These are phyloP conservation scores for Colletotrichum paranaense DNA, from an alignment of 2,329 filamentous ascomycete species.

Conservation along the genomic window DNA sequence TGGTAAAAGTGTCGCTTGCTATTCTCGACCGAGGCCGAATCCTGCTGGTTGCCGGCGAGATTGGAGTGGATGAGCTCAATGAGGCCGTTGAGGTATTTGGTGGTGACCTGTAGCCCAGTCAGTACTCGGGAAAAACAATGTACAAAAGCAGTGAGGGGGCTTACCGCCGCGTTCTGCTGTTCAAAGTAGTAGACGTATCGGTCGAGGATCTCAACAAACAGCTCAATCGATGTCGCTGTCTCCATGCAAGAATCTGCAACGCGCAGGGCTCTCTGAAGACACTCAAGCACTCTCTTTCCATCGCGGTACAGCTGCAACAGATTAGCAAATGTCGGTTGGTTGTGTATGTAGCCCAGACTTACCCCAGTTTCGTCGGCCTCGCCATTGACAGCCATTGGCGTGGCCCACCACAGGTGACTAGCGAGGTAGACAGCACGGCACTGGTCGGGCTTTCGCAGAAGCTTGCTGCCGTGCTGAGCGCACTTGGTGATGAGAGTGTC, in stretches of 20 bases:
- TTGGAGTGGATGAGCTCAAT: conserved; percentile 99
- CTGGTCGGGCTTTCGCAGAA: conserved; percentile 97
- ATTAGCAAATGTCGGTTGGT: conserved; percentile 37
- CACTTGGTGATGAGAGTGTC: conserved; percentile 99
- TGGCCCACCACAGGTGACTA: conserved; percentile 98
- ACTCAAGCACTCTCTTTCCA: conserved; percentile 96
- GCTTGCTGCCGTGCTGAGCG: conserved; percentile 94
- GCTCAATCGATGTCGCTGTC: conserved; percentile 93
- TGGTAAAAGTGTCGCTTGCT: conserved; percentile 95
- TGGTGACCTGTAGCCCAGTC: conserved; percentile 73
- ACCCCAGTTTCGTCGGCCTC: conserved; percentile 87
- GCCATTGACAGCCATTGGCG: conserved; percentile 79
- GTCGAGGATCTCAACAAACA: conserved; percentile 98
- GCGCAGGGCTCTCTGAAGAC: conserved; percentile 91
- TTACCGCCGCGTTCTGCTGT: conserved; percentile 94
- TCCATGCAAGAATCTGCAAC: conserved; percentile 99
- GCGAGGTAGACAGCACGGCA: conserved; percentile 96
- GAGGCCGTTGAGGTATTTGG: conserved; percentile 96
- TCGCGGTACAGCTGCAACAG: conserved; percentile 87
- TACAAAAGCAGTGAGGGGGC: conserved; percentile 37
- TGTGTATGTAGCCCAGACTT: conserved; percentile 49
- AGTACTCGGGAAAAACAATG: not conserved
- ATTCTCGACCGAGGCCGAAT: conserved; percentile 85
- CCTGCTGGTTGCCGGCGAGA: conserved; percentile 84
- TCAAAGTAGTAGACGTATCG: conserved; percentile 99